phyloP scores from a whole-genome alignment of 2,329 filamentous ascomycete genomes.

The Lasiodiplodia gonubiensis region DNA sequence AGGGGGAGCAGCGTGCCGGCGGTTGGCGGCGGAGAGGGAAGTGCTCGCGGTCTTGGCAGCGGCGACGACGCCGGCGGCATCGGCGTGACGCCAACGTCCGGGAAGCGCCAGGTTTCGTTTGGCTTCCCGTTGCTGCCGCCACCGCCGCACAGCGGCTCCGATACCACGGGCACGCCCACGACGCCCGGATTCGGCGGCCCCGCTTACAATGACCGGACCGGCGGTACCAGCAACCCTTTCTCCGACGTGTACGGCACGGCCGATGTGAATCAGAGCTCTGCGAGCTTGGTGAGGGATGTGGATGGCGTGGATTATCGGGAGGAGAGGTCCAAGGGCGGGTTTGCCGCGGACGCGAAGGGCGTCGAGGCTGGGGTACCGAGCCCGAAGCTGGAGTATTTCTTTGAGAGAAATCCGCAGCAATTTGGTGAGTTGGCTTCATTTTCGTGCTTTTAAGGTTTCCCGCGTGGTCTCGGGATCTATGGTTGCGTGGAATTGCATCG shows the following conservation, averaged over 20 bases:
- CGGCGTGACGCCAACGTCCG: background rate
- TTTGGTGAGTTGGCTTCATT: constrained; percentile 19
- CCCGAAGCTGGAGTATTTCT: constrained; percentile 20
- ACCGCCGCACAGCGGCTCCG: constrained; percentile 6
- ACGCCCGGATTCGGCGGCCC: constrained; percentile 4
- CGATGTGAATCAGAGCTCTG: background rate
- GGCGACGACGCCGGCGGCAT: too few relatives aligned
- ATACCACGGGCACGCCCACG: constrained; percentile 9
- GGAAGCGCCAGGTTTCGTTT: constrained; percentile 9
- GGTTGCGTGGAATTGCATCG: background rate
- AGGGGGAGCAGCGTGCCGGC: background rate
- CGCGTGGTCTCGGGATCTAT: background rate
- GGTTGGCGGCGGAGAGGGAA: background rate
- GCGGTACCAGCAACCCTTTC: background rate
- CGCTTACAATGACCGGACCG: constrained; percentile 7
- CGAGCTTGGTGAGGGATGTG: constrained; percentile 4
- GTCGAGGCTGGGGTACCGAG: background rate
- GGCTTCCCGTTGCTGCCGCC: constrained; percentile 18
- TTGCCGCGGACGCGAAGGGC: background rate
- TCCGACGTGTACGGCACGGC: constrained; percentile 11
- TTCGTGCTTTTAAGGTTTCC: too few relatives aligned
- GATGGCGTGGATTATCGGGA: background rate
- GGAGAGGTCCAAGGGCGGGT: constrained; percentile 4
- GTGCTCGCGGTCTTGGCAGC: background rate
- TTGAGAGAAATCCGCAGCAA: constrained; percentile 7